Percentiles rank a stretch among this genome's conserved stretches.
Evolutionary conservation across 2,329 filamentous ascomycete genomes (phyloP).

Genomic region (Microsporum canis): DNA sequence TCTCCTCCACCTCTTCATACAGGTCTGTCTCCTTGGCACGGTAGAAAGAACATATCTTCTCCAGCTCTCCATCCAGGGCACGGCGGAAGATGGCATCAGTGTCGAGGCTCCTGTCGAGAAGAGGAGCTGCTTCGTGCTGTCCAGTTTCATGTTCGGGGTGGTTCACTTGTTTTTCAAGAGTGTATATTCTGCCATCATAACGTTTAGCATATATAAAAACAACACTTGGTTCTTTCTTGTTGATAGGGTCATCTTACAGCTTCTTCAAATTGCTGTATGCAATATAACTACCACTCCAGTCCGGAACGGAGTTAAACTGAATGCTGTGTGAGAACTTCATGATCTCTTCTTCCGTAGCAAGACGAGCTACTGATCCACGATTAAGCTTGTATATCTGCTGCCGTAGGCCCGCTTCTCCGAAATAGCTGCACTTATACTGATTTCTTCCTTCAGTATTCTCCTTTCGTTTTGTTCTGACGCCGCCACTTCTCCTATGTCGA

Average conservation of each 20-base stretch:
- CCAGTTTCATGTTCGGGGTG: slow-evolving; percentile 42
- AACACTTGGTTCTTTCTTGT: neutral
- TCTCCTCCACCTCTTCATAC: slow-evolving; percentile 62
- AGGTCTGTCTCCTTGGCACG: slow-evolving; percentile 80
- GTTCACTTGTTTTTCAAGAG: slow-evolving; percentile 75
- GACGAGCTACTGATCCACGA: slow-evolving; percentile 28
- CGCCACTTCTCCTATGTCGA: neutral
- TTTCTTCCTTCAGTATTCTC: neutral
- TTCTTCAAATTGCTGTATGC: slow-evolving; percentile 99
- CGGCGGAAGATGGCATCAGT: slow-evolving; percentile 72
- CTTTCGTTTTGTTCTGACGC: neutral
- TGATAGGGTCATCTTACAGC: slow-evolving; percentile 50
- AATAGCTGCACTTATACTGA: neutral
- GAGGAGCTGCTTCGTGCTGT: slow-evolving; percentile 74
- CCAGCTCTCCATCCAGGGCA: slow-evolving; percentile 75
- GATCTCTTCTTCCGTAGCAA: slow-evolving; percentile 60
- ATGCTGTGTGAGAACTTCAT: slow-evolving; percentile 99
- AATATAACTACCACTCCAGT: slow-evolving; percentile 97
- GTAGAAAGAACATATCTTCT: slow-evolving; percentile 91
- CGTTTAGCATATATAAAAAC: neutral
- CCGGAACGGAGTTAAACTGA: slow-evolving; percentile 98
- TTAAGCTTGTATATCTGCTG: neutral
- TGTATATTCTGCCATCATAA: slow-evolving; percentile 62
- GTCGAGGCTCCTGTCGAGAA: slow-evolving; percentile 58
- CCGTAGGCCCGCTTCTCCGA: neutral